Evolutionary conservation across 768 basidiomycete genomes (phyloP).

Genomic region (Multifurca ochricompacta): DNA sequence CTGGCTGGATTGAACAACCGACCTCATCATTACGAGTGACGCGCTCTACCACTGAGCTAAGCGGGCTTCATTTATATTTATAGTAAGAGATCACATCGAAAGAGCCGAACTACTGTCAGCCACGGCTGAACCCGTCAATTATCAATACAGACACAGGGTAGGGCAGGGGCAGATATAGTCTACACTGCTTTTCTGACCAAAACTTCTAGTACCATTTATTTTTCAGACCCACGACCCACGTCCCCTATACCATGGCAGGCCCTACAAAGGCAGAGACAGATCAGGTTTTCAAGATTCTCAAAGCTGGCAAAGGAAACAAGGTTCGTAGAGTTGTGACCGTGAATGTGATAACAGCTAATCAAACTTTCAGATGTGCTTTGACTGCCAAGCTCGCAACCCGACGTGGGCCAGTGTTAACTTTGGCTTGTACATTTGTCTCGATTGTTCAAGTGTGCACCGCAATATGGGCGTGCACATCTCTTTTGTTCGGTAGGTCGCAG

Average conservation of each 20-base stretch:
- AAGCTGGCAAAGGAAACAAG: slow-evolving; percentile 84
- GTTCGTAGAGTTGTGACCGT: slow-evolving; percentile 30
- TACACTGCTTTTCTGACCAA: too few species aligned
- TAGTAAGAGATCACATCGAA: too few species aligned
- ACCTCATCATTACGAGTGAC: slow-evolving; percentile 25
- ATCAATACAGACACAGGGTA: too few species aligned
- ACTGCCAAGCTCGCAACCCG: slow-evolving; percentile 92
- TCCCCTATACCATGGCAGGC: slow-evolving; percentile 45
- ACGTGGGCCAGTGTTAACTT: slow-evolving; percentile 97
- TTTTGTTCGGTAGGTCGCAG: slow-evolving; percentile 73
- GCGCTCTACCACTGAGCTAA: slow-evolving; percentile 29
- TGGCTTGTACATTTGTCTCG: slow-evolving; percentile 94
- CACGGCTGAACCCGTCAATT: too few species aligned
- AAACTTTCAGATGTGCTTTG: slow-evolving; percentile 69
- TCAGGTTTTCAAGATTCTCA: slow-evolving; percentile 75
- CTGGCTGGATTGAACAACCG: slow-evolving; percentile 23
- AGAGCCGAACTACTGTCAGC: too few species aligned
- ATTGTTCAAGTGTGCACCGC: slow-evolving; percentile 91
- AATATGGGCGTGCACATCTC: slow-evolving; percentile 98
- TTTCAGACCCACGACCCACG: background rate
- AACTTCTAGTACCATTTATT: background rate
- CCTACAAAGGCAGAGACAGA: slow-evolving; percentile 84
- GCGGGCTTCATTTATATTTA: slow-evolving; percentile 16
- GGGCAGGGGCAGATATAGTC: too few species aligned
- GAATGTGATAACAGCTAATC: background rate